Evolutionary conservation across 768 basidiomycete genomes (phyloP), one percentile per base, ranked within the genome.

Genomic region (Agrocybe chaxingu): DNA sequence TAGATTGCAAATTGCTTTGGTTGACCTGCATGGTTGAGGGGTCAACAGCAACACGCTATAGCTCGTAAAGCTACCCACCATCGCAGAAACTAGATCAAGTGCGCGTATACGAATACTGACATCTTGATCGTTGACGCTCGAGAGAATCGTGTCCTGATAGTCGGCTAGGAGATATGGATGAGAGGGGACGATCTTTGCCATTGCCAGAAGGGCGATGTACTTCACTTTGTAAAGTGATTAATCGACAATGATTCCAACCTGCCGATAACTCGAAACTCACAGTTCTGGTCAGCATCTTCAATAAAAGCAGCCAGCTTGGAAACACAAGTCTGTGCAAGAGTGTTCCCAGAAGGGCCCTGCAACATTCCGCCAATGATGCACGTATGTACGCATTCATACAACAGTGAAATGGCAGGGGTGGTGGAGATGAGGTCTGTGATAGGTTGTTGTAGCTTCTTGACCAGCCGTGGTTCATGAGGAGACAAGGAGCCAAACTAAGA

Each of bases 341-440:
- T 73, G 63, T 87, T 78, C 8, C 91, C 92, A 30, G 86, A 81
- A 16, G 81, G 50, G 3, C 86, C 88, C 57, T 87, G 86, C 8
- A 98, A 77, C 92, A 99, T 98, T 6, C 91, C 93, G 7, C 97
- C 96, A 8, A 92, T 92, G 57, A 99, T 98, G 60, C 93, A 98
- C 0, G 97, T 98, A 58, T 94, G 89, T 0, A 99, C 96, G 66
- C 97, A 99, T 72, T 99, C 97, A 65, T 98, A 99, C 10, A 99
- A 71, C 18, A 99, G 74, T 18, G 95, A 98, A 35, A 98, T 95
- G 0, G 97, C 97, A 2, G 90, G 84, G 0, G 97, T 98, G 0
- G 91, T 97, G 0, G 92, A 89, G 48, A 99, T 99, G 47, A 99
- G 82, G 51, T 95, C 89, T 0, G 93, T 97, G 53, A 99, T 89